Evolutionary conservation across 2,329 filamentous ascomycete genomes (phyloP).

Genomic region (Phialophora tarda): DNA sequence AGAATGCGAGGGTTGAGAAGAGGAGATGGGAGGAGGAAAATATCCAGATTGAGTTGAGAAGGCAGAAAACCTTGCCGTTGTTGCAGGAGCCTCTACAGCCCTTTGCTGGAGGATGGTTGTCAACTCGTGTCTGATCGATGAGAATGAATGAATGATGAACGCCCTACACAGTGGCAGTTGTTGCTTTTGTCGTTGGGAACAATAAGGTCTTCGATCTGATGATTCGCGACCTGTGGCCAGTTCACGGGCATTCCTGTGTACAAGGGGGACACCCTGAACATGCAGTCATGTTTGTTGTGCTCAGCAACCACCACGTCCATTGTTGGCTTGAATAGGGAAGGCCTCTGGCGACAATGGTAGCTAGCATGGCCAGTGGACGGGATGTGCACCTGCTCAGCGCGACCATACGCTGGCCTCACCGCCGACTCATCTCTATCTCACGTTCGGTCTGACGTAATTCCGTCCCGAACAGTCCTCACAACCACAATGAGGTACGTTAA

Average conservation of each 20-base stretch:
- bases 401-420: background rate
- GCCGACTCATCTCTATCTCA: background rate
- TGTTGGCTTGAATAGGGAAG: background rate
- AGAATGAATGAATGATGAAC: constrained; percentile 7
- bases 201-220: background rate
- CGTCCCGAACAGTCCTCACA: constrained; percentile 8
- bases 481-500: background rate
- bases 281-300: background rate
- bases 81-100: constrained; percentile 33
- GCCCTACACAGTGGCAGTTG: constrained; percentile 6
- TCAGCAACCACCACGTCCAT: background rate
- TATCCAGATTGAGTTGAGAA: constrained; percentile 37
- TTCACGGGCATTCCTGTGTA: background rate
- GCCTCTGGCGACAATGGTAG: background rate
- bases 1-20: constrained; percentile 32
- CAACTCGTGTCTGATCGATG: constrained; percentile 9
- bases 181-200: background rate
- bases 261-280: background rate
- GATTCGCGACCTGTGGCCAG: background rate
- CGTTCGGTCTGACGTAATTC: constrained; percentile 9
- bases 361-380: background rate
- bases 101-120: constrained; percentile 21
- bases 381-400: background rate
- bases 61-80: constrained; percentile 39
- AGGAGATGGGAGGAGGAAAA: constrained; percentile 39